These are phyloP conservation scores for Microascus cirrosus DNA, from an alignment of 2,329 filamentous ascomycete species.

Conservation along the genomic window DNA sequence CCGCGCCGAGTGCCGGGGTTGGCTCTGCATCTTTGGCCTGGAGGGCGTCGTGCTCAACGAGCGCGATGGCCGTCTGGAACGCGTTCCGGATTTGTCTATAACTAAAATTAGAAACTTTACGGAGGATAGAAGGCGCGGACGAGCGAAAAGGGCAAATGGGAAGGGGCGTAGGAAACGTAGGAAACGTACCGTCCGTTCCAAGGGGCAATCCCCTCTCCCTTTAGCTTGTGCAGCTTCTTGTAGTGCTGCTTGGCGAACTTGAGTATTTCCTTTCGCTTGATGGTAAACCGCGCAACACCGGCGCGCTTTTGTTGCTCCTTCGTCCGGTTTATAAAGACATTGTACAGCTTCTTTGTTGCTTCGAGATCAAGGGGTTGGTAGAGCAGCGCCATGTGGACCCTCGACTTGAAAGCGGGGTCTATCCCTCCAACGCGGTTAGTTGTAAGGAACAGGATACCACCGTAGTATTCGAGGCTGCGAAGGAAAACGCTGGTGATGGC, in stretches of 20 bases:
- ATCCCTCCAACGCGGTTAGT: conserved; percentile 54
- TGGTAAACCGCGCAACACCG: conserved; percentile 19
- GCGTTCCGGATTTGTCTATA: conserved; percentile 14
- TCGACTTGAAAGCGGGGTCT: conserved; percentile 79
- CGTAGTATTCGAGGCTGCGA: conserved; percentile 26
- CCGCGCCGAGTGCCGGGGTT: conserved; percentile 2
- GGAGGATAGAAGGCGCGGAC: too few species aligned
- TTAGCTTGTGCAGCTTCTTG: conserved; percentile 11
- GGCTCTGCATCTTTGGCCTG: not conserved
- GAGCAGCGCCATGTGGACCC: conserved; percentile 74
- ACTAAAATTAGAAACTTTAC: too few species aligned
- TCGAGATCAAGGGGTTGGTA: conserved; percentile 65
- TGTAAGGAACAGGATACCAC: conserved; percentile 29
- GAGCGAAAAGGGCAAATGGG: too few species aligned
- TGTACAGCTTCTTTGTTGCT: conserved; percentile 69
- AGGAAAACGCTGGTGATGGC: conserved; percentile 22
- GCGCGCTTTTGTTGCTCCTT: conserved; percentile 19
- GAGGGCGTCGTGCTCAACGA: conserved; percentile 7
- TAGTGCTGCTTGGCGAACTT: conserved; percentile 21
- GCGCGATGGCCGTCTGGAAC: conserved; percentile 12
- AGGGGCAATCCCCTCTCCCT: too few species aligned
- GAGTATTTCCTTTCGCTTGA: conserved; percentile 22
- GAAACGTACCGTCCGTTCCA: too few species aligned
- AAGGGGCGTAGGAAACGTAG: too few species aligned
- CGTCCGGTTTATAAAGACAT: conserved; percentile 14